Evolutionary conservation across 768 basidiomycete species (phyloP).

Genomic region (Mycena filopes): DNA sequence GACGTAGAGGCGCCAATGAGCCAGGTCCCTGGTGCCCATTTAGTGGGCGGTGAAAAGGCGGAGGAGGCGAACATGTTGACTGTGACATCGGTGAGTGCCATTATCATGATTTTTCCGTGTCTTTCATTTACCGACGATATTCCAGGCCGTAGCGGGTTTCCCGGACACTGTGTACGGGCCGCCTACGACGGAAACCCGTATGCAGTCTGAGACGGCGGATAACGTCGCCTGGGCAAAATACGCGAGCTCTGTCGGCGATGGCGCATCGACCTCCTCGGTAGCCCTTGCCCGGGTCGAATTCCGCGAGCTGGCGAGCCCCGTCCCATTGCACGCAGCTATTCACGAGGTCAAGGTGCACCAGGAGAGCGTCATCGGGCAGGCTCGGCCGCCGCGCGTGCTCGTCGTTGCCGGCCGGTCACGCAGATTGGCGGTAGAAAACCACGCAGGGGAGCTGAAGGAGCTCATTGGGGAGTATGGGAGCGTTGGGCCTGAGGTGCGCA

Average conservation of each 20-base stretch:
- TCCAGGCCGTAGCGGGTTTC: conserved; percentile 52
- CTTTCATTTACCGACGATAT: background rate
- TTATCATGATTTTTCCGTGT: background rate
- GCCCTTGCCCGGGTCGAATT: conserved; percentile 74
- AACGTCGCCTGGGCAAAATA: conserved; percentile 79
- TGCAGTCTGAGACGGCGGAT: conserved; percentile 90
- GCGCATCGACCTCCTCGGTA: conserved; percentile 33
- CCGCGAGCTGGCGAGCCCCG: conserved; percentile 60
- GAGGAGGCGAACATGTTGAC: conserved; percentile 55
- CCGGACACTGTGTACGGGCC: conserved; percentile 80
- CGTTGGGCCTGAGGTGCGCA: conserved; percentile 72
- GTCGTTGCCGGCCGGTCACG: conserved; percentile 81
- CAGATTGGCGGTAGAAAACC: conserved; percentile 77
- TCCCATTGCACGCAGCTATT: conserved; percentile 69
- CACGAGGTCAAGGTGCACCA: conserved; percentile 50
- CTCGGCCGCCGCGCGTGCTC: conserved; percentile 56
- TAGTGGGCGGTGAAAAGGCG: conserved; percentile 36
- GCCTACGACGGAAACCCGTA: conserved; percentile 66
- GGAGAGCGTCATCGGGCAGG: conserved; percentile 22
- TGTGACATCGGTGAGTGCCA: conserved; percentile 57
- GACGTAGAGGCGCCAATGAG: conserved; percentile 43
- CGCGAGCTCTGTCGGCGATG: conserved; percentile 42
- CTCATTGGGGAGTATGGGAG: conserved; percentile 66
- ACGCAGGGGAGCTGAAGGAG: conserved; percentile 73
- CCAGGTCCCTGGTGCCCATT: conserved; percentile 41